A percentile compares a stretch with the other conserved stretches of the same genome.
Conservation (phyloP, 108 stramenopile genomes). For the Aurantiochytrium sp. region DNA sequence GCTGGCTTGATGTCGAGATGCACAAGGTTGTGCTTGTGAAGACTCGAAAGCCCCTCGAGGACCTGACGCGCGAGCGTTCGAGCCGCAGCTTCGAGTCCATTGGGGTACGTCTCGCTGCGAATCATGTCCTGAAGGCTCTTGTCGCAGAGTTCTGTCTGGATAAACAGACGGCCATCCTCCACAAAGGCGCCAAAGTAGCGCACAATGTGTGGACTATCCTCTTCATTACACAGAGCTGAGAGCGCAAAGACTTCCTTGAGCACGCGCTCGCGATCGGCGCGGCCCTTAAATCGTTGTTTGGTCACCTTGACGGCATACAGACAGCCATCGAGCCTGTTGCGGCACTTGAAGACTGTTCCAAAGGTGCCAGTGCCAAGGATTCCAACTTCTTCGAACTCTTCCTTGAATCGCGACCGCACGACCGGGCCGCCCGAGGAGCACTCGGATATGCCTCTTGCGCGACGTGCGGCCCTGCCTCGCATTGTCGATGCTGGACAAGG, state of each 20-base stretch:
- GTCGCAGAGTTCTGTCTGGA: conserved; percentile 49
- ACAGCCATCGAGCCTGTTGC: conserved; percentile 37
- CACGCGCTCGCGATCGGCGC: conserved; percentile 34
- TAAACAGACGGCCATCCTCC: conserved; percentile 42
- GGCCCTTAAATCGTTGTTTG: conserved; percentile 27
- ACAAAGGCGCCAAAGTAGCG: conserved; percentile 40
- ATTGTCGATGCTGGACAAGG: not conserved
- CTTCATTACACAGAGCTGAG: conserved; percentile 28
- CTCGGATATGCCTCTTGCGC: not conserved
- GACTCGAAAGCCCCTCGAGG: conserved; percentile 27
- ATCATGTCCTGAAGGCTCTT: conserved; percentile 34
- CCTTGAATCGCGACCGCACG: not conserved
- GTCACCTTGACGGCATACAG: conserved; percentile 43
- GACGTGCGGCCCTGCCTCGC: not conserved
- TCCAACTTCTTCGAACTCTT: conserved; percentile 35
- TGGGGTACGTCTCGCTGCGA: not conserved
- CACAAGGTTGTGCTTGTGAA: conserved; percentile 34
- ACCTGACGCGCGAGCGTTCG: conserved; percentile 28
- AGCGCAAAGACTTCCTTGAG: conserved; percentile 43
- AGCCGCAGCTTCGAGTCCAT: not conserved
- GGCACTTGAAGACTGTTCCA: conserved; percentile 41
- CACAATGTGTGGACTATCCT: conserved; percentile 34
- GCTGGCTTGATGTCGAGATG: conserved; percentile 51
- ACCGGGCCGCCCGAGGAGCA: not conserved
- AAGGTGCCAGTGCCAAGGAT: conserved; percentile 34